Evolutionary conservation across 2,329 filamentous ascomycete species (phyloP), one percentile per base, ranked within the genome.

Genomic region (Pseudogymnoascus sp.): DNA sequence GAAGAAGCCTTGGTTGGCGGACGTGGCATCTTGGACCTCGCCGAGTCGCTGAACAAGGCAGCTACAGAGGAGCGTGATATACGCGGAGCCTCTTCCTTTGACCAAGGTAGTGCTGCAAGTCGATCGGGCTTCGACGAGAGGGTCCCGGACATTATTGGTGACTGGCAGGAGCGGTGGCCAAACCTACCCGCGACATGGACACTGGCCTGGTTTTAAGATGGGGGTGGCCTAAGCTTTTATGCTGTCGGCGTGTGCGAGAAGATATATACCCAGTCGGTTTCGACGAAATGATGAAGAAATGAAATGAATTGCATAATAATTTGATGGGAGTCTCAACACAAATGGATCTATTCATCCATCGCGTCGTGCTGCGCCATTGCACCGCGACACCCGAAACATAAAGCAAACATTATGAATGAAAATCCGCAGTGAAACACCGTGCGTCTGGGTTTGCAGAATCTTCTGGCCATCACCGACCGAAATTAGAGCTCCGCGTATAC

Each of bases 101-200:
- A 91, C 61, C 80, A 80, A 59, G 89, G 86, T 9, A 80, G 78
- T 62, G 83, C 82, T 3, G 79, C 82, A 1, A 84, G 85, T 60
- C 79, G 92, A 61, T 78, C 82, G 30, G 86, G 86, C 28, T 99
- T 99, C 69, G 94, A 99, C 73, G 92, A 96, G 72, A 83, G 84
- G 60, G 94, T 99, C 2, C 94, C 94, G 0, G 92, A 96, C 65
- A 88, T 99, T 34, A 76, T 99, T 62, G 92, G 85, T 1, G 83
- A 85, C 59, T 99, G 94, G 94, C 94, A 99, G 74, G 92, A 96
- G 72, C 82, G 87, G 66, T 96, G 92, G 90, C 92, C 94, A 4
- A 87, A 90, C 67, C 74, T 97, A 66, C 94, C 94, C 15, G 89
- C 91, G 2, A 80, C 94, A 60, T 99, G 94, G 94, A 97, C 92